Evolutionary conservation across 2,329 filamentous ascomycete genomes (phyloP).

Genomic region (Aureobasidium sp.): DNA sequence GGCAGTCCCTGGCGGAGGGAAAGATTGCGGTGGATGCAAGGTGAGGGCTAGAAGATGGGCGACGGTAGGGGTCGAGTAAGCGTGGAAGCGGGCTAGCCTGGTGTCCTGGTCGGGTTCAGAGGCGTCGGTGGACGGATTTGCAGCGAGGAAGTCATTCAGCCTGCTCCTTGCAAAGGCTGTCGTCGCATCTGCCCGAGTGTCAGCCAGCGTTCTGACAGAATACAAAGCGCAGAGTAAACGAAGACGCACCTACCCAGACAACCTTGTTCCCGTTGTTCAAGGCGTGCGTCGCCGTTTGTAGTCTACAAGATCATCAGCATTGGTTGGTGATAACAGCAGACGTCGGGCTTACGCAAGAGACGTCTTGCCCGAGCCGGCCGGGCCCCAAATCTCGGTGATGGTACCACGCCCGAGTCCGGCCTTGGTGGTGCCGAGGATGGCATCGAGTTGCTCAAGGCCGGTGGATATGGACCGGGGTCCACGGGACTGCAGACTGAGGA

Average conservation of each 20-base stretch:
- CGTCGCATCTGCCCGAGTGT: constrained; percentile 35
- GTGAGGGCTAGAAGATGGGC: constrained; percentile 64
- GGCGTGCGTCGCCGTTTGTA: constrained; percentile 59
- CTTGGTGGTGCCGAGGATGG: constrained; percentile 25
- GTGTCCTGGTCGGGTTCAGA: not conserved
- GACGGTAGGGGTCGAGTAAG: constrained; percentile 52
- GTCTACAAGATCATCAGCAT: constrained; percentile 36
- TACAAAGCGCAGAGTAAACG: not conserved
- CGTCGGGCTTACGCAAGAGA: constrained; percentile 58
- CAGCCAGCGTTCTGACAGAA: not conserved
- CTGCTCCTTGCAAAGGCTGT: constrained; percentile 40
- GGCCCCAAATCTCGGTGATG: constrained; percentile 80
- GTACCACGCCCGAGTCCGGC: constrained; percentile 66
- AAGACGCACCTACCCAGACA: constrained; percentile 69
- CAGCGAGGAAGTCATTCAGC: constrained; percentile 34
- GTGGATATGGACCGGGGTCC: constrained; percentile 39
- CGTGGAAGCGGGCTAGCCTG: constrained; percentile 43
- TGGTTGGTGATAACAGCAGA: not conserved
- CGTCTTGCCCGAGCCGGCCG: constrained; percentile 79
- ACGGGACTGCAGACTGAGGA: constrained; percentile 50
- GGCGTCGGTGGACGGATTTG: constrained; percentile 8
- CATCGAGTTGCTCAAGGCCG: constrained; percentile 41
- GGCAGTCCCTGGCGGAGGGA: constrained; percentile 54
- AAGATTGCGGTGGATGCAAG: constrained; percentile 52
- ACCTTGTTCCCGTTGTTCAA: constrained; percentile 54